A percentile compares a stretch with the other conserved stretches of the same genome.
Conservation (phyloP, 139 green algal genomes). For the Monoraphidium neglectum region DNA sequence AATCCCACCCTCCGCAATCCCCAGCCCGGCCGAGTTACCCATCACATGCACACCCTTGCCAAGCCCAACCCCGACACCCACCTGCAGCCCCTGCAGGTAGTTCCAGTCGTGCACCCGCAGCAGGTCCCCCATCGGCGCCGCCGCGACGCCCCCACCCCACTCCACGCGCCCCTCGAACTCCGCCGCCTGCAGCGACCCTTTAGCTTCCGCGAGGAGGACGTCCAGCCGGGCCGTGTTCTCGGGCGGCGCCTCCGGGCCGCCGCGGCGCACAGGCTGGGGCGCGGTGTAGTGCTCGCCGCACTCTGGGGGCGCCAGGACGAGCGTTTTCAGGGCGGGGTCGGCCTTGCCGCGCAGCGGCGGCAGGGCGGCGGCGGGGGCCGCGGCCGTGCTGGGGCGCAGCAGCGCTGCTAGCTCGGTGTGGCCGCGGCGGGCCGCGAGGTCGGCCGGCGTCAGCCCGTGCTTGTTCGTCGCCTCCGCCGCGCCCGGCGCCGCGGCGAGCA, state of each 20-base stretch:
- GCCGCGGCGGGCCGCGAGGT: slow-evolving; percentile 44
- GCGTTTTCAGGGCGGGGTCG: slow-evolving; percentile 5
- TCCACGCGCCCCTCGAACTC: slow-evolving; percentile 54
- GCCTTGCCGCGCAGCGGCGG: slow-evolving; percentile 3
- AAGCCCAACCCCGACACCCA: not conserved
- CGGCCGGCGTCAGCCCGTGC: slow-evolving; percentile 40
- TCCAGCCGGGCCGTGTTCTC: slow-evolving; percentile 84
- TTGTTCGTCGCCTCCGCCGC: slow-evolving; percentile 27
- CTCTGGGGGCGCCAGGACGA: slow-evolving; percentile 71
- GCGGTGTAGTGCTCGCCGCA: slow-evolving; percentile 72
- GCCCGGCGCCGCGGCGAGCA: slow-evolving; percentile 33
- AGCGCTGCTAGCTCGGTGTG: slow-evolving; percentile 24
- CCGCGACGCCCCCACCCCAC: slow-evolving; percentile 50
- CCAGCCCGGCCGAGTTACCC: too few relatives aligned
- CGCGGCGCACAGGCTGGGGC: slow-evolving; percentile 52
- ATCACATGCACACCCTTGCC: too few relatives aligned
- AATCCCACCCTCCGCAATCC: too few relatives aligned
- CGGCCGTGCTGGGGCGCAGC: not conserved
- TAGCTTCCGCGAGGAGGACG: slow-evolving; percentile 50
- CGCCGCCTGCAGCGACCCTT: slow-evolving; percentile 58
- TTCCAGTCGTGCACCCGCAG: slow-evolving; percentile 87
- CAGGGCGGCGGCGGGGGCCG: not conserved
- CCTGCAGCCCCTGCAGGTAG: slow-evolving; percentile 77
- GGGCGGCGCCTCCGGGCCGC: slow-evolving; percentile 53
- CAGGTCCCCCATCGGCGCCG: slow-evolving; percentile 68